These are phyloP conservation scores for Infundibulicybe gibba DNA, from an alignment of 768 basidiomycete genomes.

Conservation along the genomic window DNA sequence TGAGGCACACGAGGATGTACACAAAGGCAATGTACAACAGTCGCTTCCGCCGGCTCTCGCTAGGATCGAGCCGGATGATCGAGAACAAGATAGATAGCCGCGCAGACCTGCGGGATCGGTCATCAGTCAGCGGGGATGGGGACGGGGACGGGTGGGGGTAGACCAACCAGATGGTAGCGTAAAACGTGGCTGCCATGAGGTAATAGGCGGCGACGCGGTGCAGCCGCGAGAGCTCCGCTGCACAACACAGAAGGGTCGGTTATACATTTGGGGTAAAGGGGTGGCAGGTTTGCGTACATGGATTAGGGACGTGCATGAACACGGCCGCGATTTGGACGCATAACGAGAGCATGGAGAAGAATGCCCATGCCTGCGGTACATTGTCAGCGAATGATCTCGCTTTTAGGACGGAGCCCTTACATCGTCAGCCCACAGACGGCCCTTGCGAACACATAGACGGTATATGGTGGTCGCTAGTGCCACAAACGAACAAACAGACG, in stretches of 20 bases:
- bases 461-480: slow-evolving; percentile 26
- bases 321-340: slow-evolving; percentile 22
- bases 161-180: slow-evolving; percentile 33
- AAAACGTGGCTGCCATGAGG: slow-evolving; percentile 31
- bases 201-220: slow-evolving; percentile 25
- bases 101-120: slow-evolving; percentile 28
- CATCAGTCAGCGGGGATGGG: not conserved
- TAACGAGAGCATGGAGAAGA: slow-evolving; percentile 22
- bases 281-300: slow-evolving; percentile 9
- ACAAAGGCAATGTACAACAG: slow-evolving; percentile 25
- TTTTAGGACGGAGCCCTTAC: slow-evolving; percentile 10
- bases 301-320: slow-evolving; percentile 20
- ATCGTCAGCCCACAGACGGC: slow-evolving; percentile 32
- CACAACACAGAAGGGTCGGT: not conserved
- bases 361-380: slow-evolving; percentile 21
- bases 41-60: slow-evolving; percentile 16
- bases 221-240: slow-evolving; percentile 1
- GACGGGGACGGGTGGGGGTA: not conserved
- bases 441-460: slow-evolving; percentile 26
- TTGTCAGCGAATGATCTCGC: not conserved
- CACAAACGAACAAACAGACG: slow-evolving; percentile 26
- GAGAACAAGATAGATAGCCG: slow-evolving; percentile 53
- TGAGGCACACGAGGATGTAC: slow-evolving; percentile 21
- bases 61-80: slow-evolving; percentile 48
- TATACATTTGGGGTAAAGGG: too few species aligned